Conservation (phyloP, 345 rosid genomes). For the Reutealis trisperma region DNA sequence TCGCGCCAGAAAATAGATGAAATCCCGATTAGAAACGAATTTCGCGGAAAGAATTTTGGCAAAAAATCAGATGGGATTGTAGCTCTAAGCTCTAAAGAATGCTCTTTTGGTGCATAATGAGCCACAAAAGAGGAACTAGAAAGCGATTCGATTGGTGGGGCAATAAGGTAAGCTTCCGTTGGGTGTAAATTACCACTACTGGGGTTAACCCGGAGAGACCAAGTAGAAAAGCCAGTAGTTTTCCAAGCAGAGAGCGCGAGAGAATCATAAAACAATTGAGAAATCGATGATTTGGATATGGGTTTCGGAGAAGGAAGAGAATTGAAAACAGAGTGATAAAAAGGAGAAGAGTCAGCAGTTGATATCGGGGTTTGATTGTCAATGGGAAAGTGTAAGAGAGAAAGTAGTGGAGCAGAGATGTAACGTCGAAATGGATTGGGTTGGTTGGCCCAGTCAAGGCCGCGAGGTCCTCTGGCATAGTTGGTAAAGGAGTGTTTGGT, state of each 20-base stretch:
- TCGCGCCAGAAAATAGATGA: slow-evolving; percentile 91
- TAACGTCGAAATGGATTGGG: slow-evolving; percentile 90
- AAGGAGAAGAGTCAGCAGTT: slow-evolving; percentile 27
- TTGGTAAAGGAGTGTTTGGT: slow-evolving; percentile 69
- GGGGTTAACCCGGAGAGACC: slow-evolving; percentile 95
- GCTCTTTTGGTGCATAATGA: slow-evolving; percentile 81
- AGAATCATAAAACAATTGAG: slow-evolving; percentile 67
- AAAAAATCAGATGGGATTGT: slow-evolving; percentile 49
- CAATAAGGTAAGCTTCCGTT: slow-evolving; percentile 70
- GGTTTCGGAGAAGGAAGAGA: slow-evolving; percentile 65
- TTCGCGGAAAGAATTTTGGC: slow-evolving; percentile 44
- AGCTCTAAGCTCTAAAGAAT: slow-evolving; percentile 77
- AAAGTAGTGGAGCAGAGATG: slow-evolving; percentile 57
- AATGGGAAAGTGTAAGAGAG: slow-evolving; percentile 48
- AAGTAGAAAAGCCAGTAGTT: slow-evolving; percentile 68
- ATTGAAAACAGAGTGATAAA: slow-evolving; percentile 56
- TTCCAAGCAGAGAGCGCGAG: slow-evolving; percentile 97
- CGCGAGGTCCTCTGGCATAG: slow-evolving; percentile 81
- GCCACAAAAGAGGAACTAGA: slow-evolving; percentile 60
- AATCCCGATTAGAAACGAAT: slow-evolving; percentile 65
- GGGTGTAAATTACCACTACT: slow-evolving; percentile 95
- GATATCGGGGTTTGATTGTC: slow-evolving; percentile 11
- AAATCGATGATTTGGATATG: slow-evolving; percentile 54
- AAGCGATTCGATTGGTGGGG: slow-evolving; percentile 57
- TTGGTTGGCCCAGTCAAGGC: slow-evolving; percentile 93